A percentile compares a stretch with the other conserved stretches of the same genome.
These are phyloP conservation scores for Nannochloris sp. DNA, from an alignment of 139 green algal genomes.

Conservation along the genomic window DNA sequence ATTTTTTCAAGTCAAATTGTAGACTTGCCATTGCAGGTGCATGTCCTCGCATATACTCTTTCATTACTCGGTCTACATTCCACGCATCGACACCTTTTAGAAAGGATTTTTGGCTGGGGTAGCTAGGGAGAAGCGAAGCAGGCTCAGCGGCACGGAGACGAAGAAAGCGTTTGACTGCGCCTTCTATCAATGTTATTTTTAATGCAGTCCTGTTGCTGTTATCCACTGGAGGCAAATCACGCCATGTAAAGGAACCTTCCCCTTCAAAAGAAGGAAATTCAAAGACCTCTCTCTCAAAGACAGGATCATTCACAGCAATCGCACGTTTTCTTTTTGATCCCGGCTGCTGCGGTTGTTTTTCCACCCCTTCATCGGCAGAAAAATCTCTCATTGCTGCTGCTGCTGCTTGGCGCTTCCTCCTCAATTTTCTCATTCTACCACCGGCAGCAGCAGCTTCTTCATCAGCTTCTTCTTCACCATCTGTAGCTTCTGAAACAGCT, in stretches of 20 bases:
- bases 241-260: neutral
- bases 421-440: too few relatives aligned
- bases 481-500: too few relatives aligned
- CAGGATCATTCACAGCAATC: too few relatives aligned
- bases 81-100: neutral
- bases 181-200: neutral
- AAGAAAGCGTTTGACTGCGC: slow-evolving; percentile 18
- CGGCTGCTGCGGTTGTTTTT: too few relatives aligned
- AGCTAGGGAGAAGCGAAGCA: neutral
- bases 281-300: too few relatives aligned
- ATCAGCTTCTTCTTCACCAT: too few relatives aligned
- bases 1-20: too few relatives aligned
- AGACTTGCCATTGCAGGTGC: neutral
- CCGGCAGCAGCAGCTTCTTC: too few relatives aligned
- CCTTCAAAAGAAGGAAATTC: neutral
- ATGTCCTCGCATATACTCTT: neutral
- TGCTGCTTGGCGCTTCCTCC: too few relatives aligned
- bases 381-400: too few relatives aligned
- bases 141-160: neutral
- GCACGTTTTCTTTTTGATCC: too few relatives aligned
- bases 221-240: slow-evolving; percentile 12
- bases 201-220: neutral
- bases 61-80: neutral
- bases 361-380: too few relatives aligned
- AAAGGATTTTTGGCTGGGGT: neutral